Conservation (phyloP, 345 rosid species). For the Citrus reticulata region DNA sequence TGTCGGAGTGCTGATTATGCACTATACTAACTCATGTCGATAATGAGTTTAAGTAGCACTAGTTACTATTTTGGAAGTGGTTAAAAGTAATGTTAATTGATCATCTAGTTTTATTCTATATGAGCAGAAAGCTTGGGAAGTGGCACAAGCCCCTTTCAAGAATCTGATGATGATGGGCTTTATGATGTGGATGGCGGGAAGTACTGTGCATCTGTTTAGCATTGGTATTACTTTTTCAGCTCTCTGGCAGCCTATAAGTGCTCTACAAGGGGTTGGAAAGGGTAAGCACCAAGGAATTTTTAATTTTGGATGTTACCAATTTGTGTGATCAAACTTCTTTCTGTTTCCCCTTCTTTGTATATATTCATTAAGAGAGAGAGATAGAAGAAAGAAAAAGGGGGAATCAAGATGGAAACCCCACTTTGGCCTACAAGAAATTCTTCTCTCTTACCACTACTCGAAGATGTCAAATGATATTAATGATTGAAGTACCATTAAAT, state of each 20-base stretch:
- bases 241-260: constrained; percentile 97
- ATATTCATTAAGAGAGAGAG: not conserved
- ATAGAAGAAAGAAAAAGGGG: not conserved
- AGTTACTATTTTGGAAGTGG: not conserved
- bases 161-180: constrained; percentile 99
- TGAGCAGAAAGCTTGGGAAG: constrained; percentile 99
- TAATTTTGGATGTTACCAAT: not conserved
- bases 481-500: not conserved
- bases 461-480: not conserved
- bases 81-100: not conserved
- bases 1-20: not conserved
- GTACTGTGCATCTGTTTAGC: constrained; percentile 96
- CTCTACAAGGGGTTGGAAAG: constrained; percentile 96
- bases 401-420: not conserved
- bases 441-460: not conserved
- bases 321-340: not conserved
- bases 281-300: constrained; percentile 45
- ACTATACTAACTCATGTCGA: not conserved
- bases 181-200: constrained; percentile 99
- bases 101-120: not conserved
- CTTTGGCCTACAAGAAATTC: not conserved
- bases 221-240: constrained; percentile 98
- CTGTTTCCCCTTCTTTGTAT: not conserved
- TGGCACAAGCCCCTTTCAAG: constrained; percentile 97
- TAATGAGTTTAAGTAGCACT: not conserved